A percentile compares a stretch with the other conserved stretches of the same genome.
These are phyloP conservation scores for Fusarium papillatum DNA, from an alignment of 2,329 filamentous ascomycete species.

Conservation along the genomic window DNA sequence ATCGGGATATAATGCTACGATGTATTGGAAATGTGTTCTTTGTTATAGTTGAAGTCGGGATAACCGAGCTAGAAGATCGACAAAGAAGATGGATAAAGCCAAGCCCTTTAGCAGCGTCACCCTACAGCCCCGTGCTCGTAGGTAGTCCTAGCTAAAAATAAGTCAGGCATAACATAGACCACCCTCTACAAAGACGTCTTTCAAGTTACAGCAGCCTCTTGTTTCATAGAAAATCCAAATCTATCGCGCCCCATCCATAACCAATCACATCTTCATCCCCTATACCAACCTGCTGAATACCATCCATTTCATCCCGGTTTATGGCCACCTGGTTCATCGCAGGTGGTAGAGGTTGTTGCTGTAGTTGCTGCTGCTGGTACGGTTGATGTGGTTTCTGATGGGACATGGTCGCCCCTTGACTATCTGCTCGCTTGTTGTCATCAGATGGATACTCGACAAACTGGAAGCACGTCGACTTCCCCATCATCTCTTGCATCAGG, in stretches of 20 bases:
- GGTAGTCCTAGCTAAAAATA: neutral
- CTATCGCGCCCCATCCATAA: constrained; percentile 3
- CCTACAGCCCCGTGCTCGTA: neutral
- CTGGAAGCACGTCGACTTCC: neutral
- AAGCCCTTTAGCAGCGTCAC: neutral
- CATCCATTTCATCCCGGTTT: neutral
- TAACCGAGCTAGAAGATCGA: no score
- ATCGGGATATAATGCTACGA: no score
- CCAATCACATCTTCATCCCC: constrained; percentile 3
- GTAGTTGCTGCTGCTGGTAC: neutral
- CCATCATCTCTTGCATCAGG: neutral
- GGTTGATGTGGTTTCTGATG: neutral
- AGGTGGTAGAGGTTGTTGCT: neutral
- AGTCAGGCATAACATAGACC: no score
- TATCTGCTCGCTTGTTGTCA: neutral
- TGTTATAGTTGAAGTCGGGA: no score
- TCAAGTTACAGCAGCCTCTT: neutral
- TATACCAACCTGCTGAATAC: neutral
- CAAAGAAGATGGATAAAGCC: neutral
- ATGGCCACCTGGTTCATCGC: neutral
- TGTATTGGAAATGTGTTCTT: no score
- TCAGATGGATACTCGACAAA: neutral
- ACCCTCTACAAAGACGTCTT: neutral
- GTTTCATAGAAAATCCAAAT: constrained; percentile 1
- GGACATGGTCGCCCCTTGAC: neutral